Evolutionary conservation across 1,139 yeast species (phyloP).

Genomic region (Saccharomycopsis phalli): DNA sequence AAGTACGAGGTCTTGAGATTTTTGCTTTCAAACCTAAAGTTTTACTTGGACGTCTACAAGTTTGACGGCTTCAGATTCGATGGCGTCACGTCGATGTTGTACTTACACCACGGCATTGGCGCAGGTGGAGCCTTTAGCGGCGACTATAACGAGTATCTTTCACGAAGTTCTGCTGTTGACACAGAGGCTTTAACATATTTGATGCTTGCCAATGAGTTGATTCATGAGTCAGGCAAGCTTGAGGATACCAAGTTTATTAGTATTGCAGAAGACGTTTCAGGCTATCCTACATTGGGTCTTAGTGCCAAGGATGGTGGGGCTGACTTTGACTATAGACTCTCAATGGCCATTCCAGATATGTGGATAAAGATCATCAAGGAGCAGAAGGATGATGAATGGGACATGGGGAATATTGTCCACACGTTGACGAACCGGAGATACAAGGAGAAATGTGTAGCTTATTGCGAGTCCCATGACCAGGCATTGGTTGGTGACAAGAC

Average conservation of each 20-base stretch:
- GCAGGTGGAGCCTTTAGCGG: conserved; percentile 81
- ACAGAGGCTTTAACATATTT: conserved; percentile 79
- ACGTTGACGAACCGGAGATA: conserved; percentile 85
- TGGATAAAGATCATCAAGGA: conserved; percentile 94
- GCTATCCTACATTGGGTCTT: conserved; percentile 90
- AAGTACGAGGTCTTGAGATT: conserved; percentile 85
- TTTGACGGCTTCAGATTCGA: conserved; percentile 97
- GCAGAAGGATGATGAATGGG: conserved; percentile 83
- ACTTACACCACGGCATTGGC: conserved; percentile 85
- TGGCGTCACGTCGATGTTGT: conserved; percentile 92
- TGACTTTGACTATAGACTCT: conserved; percentile 87
- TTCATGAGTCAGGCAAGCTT: conserved; percentile 41
- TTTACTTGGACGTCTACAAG: conserved; percentile 69
- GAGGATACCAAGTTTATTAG: conserved; percentile 47
- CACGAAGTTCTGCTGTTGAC: conserved; percentile 68
- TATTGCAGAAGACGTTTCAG: conserved; percentile 95
- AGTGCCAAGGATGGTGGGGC: conserved; percentile 72
- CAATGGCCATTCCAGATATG: conserved; percentile 98
- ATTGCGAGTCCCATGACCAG: conserved; percentile 95
- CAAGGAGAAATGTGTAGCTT: conserved; percentile 82
- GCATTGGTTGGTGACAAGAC: conserved; percentile 97
- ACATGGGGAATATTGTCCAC: conserved; percentile 67
- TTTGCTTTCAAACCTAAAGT: conserved; percentile 78
- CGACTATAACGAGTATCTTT: conserved; percentile 84
- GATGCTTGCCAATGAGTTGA: conserved; percentile 78